Evolutionary conservation across 2,329 filamentous ascomycete genomes (phyloP), one percentile per base, ranked within the genome.

Genomic region (Aspergillus tubingensis): DNA sequence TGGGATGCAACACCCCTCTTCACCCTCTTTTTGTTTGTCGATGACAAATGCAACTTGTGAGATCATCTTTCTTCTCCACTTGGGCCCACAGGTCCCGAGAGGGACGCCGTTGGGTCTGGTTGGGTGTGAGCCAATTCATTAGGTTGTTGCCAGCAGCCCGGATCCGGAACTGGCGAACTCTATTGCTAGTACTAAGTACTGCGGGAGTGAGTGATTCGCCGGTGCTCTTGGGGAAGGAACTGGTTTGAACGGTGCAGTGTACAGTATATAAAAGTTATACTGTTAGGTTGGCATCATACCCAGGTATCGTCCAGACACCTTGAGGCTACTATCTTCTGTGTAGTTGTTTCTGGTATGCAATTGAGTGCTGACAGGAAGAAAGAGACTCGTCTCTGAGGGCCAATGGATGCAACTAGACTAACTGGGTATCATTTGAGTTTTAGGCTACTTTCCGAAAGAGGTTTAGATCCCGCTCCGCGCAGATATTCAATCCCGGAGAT

Each of bases 11-110:
- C 30, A 27, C 25, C 47, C 25, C 25, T 17, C 25, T 13, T 27
- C 47, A 17, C 32, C 32, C 32, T 36, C 30, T 11, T 36, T 36
- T 36, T 36, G n/a, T 44, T 50, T 50, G 15, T n/a, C 47, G 47
- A 50, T 50, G 47, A 50, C 47, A 50, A 50, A 50, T 50, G 15
- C 47, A 50, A 36, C 8, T n/a, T 19, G 23, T 50, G 47, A 50
- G 47, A 50, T 50, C 47, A 50, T 50, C 25, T 13, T 17, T 30
- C 25, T 50, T 3, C 23, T 32, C 25, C 47, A 50, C 23, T 50
- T 30, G n/a, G 23, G 23, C 15, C 44, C 25, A 49, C 47, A 3
- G 7, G 17, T 27, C 47, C 15, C 8, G 21, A n/a, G 44, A 23
- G 19, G 19, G 39, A 43, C 17, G 2, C n/a, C 11, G 32, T 36